Conservation (phyloP, 441 rosid species). For the Pelargonium australe region DNA sequence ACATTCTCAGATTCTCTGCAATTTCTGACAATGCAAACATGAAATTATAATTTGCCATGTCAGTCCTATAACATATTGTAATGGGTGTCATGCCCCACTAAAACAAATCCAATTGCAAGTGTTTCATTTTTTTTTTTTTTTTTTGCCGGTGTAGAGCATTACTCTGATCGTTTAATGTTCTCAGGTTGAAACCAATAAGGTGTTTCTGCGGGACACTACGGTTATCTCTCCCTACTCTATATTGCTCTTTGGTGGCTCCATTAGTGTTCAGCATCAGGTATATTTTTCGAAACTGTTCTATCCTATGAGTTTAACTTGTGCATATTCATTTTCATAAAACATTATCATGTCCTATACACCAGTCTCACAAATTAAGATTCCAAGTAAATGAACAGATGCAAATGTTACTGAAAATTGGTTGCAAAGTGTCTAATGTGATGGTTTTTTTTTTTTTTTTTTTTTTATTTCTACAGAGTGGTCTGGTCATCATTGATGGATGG, state of each 20-base stretch:
- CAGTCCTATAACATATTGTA: neutral
- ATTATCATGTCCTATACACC: neutral
- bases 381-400: neutral
- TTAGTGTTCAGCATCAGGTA: slow-evolving; percentile 91
- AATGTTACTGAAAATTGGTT: neutral
- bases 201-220: slow-evolving; percentile 79
- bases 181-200: slow-evolving; percentile 82
- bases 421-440: neutral
- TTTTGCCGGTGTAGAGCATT: neutral
- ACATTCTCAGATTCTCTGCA: neutral
- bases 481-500: slow-evolving; percentile 79
- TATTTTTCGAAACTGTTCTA: slow-evolving; percentile 6
- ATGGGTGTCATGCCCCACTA: neutral
- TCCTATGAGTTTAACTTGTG: neutral
- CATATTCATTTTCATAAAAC: neutral
- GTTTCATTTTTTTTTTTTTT: neutral
- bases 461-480: slow-evolving; percentile 45
- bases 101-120: neutral
- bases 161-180: slow-evolving; percentile 15
- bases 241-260: slow-evolving; percentile 80
- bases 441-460: neutral
- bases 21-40: neutral
- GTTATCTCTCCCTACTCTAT: slow-evolving; percentile 77
- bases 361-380: neutral
- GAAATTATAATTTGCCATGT: neutral